Conservation (phyloP, 2,329 filamentous ascomycete species). For the Cladosporium sp. region DNA sequence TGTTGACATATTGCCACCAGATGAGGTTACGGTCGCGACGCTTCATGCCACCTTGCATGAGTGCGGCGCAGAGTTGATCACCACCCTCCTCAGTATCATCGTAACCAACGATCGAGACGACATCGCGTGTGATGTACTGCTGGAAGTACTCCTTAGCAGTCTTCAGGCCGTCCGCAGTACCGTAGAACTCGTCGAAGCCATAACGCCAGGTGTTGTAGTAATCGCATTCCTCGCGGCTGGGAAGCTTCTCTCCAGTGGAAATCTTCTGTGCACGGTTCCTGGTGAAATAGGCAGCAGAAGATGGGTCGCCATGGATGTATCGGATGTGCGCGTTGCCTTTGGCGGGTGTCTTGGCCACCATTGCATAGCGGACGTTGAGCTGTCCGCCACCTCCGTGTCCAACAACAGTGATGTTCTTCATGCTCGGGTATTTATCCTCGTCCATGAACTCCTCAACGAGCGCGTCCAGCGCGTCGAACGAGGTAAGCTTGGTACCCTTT, state of each 20-base stretch:
- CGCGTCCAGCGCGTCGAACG: constrained; percentile 18
- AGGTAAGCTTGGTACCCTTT: constrained; percentile 11
- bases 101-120: constrained; percentile 18
- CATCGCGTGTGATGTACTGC: constrained; percentile 18
- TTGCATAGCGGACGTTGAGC: constrained; percentile 16
- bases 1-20: constrained; percentile 21
- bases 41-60: constrained; percentile 18
- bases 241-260: constrained; percentile 5
- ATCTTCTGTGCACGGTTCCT: constrained; percentile 13
- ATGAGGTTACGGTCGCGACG: constrained; percentile 18
- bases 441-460: constrained; percentile 17
- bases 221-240: constrained; percentile 10
- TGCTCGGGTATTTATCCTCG: constrained; percentile 19
- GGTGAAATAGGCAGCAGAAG: constrained; percentile 18
- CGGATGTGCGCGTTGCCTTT: constrained; percentile 14
- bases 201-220: constrained; percentile 20
- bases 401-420: constrained; percentile 18
- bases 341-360: constrained; percentile 14
- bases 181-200: constrained; percentile 17
- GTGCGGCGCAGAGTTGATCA: constrained; percentile 10
- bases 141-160: constrained; percentile 20
- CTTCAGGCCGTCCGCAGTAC: constrained; percentile 17
- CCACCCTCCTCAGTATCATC: constrained; percentile 5
- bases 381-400: constrained; percentile 17
- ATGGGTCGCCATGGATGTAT: constrained; percentile 18